Percentiles rank a stretch among this genome's conserved stretches.
Conservation (phyloP, 148 eudicot genomes). For the Heliamphora exappendiculata region DNA sequence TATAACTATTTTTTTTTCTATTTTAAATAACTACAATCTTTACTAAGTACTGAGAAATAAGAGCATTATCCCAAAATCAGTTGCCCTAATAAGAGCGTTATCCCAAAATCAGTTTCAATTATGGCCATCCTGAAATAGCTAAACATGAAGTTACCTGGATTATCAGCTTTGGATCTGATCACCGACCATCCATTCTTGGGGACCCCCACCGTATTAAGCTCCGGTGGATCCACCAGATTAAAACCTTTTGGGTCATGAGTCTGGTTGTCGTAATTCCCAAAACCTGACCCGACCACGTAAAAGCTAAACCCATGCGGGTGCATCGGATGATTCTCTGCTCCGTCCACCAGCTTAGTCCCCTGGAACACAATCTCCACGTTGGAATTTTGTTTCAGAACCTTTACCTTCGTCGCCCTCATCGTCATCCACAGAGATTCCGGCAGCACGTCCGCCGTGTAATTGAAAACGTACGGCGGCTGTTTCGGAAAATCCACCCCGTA, state of each 20-base stretch:
- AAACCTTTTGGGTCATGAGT: conserved; percentile 9
- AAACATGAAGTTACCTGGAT: conserved; percentile 26
- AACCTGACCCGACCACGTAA: conserved; percentile 18
- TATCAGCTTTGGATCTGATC: conserved; percentile 24
- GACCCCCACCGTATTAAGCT: conserved; percentile 19
- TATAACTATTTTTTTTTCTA: too few species aligned
- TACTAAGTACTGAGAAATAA: too few species aligned
- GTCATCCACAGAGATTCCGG: not conserved
- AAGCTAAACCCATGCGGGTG: conserved; percentile 23
- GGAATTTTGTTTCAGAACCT: conserved; percentile 10
- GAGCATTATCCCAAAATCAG: too few species aligned
- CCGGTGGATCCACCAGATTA: conserved; percentile 21
- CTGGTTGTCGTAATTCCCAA: conserved; percentile 10
- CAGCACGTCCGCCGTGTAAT: conserved; percentile 8
- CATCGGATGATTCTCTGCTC: conserved; percentile 26
- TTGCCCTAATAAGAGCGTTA: too few species aligned
- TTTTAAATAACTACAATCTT: too few species aligned
- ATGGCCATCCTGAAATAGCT: too few species aligned
- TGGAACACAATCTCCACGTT: conserved; percentile 23
- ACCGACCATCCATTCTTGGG: conserved; percentile 25
- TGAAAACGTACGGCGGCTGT: conserved; percentile 4
- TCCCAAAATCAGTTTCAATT: too few species aligned
- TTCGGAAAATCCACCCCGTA: conserved; percentile 12
- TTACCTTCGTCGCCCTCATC: conserved; percentile 9
- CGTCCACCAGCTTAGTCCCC: conserved; percentile 14